Percentiles rank a stretch among this genome's conserved stretches.
Conservation (phyloP, 768 basidiomycete species). For the Tricholoma matsutake region DNA sequence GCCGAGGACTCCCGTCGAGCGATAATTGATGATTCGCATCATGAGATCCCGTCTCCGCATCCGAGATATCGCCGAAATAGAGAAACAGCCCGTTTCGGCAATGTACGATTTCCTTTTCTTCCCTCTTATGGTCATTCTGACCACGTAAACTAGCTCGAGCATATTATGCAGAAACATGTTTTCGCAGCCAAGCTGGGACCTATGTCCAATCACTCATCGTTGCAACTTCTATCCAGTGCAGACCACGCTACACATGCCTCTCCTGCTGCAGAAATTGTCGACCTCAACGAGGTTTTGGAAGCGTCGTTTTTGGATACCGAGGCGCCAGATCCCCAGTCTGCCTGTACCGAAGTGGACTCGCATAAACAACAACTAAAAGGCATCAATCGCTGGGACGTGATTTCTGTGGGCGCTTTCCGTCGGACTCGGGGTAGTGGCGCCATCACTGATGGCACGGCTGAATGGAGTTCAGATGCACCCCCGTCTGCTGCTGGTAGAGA, state of each 20-base stretch:
- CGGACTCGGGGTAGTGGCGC: conserved; percentile 46
- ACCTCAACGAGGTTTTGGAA: conserved; percentile 76
- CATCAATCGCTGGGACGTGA: conserved; percentile 69
- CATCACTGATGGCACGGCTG: conserved; percentile 17
- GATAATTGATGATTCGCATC: conserved; percentile 43
- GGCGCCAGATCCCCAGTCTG: conserved; percentile 32
- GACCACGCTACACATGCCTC: conserved; percentile 20
- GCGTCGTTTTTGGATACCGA: conserved; percentile 67
- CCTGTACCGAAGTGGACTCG: conserved; percentile 34
- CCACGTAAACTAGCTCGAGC: conserved; percentile 31
- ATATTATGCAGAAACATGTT: conserved; percentile 33
- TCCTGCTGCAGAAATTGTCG: conserved; percentile 51
- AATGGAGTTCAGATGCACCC: conserved; percentile 36
- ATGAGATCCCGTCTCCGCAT: conserved; percentile 50
- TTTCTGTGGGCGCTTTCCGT: conserved; percentile 72
- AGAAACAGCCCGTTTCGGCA: conserved; percentile 29
- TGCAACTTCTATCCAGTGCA: conserved; percentile 9
- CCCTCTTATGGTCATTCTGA: conserved; percentile 8
- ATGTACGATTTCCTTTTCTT: conserved; percentile 28
- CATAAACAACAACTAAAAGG: conserved; percentile 40
- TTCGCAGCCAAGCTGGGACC: conserved; percentile 25
- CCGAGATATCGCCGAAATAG: conserved; percentile 35
- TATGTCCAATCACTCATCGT: conserved; percentile 21
- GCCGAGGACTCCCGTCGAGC: conserved; percentile 35
- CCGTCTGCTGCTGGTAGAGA: conserved; percentile 31